Evolutionary conservation across 345 rosid genomes (phyloP), one percentile per base, ranked within the genome.

Genomic region (Syzygium aqueum): DNA sequence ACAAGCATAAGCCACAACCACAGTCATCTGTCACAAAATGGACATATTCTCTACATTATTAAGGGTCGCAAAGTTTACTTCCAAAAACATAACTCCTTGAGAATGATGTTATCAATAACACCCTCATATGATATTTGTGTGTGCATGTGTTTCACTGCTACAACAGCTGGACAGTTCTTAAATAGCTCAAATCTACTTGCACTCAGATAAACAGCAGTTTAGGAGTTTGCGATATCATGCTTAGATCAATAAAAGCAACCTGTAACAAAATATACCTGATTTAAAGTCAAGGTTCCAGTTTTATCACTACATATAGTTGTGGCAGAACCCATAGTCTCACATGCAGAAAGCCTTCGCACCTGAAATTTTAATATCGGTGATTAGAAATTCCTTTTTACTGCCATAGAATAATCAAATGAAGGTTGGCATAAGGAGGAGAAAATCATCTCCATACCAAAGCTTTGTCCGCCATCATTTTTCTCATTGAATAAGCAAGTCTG

Each of bases 391-490:
- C 85, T 14, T 11, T 53, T 53, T 54, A 19, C 43, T 51, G 63
- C 61, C 14, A 12, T 84, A 53, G 52, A 84, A 84, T 15, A 50
- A 52, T 28, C 61, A 19, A 84, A 84, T 50, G 17, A 87, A 83
- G 40, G 43, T 21, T 19, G 8, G 23, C 46, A 40, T 37, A 51
- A 57, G 73, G 86, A 78, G 50, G 54, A 33, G 67, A 87, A 25
- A 28, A 59, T 28, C 59, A 59, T 40, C 88, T 51, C 77, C 95
- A 85, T 94, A 95, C 99, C 99, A 97, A 89, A 77, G 99, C 98
- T 92, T 97, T 97, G 89, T 97, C 99, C 37, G 94, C 95, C 99
- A 97, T 97, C 99, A 97, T 97, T 91, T 97, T 97, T 87, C 98
- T 93, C 99, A 97, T 97, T 85, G 99, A 97, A 91, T 95, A 97